phyloP scores from a whole-genome alignment of 2,329 filamentous ascomycete genomes.

The Fusarium nelsonii region DNA sequence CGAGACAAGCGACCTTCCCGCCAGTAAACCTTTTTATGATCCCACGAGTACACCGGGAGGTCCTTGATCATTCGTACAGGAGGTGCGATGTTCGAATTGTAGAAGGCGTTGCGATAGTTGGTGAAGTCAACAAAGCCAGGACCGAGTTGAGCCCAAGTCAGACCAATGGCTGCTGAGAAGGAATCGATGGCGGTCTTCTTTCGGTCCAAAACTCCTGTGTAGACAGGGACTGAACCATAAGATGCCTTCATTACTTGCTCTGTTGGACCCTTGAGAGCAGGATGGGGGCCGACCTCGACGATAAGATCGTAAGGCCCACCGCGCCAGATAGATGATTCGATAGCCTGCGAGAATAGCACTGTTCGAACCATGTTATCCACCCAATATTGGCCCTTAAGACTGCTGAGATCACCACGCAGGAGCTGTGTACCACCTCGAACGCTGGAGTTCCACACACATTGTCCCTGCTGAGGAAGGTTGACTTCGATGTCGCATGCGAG shows the following conservation, averaged over 20 bases:
- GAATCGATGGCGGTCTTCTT: neutral
- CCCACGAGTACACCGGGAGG: neutral
- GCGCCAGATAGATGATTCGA: neutral
- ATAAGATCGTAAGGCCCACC: neutral
- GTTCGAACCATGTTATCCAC: constrained; percentile 3
- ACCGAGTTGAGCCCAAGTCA: neutral
- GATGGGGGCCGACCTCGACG: constrained; percentile 14
- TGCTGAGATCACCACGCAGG: neutral
- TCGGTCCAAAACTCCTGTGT: neutral
- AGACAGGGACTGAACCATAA: neutral
- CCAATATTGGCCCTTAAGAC: constrained; percentile 2
- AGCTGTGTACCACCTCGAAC: neutral
- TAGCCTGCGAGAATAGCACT: constrained; percentile 5
- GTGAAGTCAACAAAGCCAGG: neutral
- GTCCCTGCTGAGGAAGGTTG: neutral
- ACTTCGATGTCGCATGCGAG: neutral
- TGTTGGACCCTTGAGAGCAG: constrained; percentile 3
- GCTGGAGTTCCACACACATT: neutral
- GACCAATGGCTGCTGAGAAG: neutral
- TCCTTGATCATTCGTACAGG: neutral
- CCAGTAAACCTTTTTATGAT: neutral
- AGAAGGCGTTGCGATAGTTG: neutral
- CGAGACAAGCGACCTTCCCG: neutral
- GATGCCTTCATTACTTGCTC: neutral
- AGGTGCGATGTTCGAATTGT: neutral